A percentile compares a stretch with the other conserved stretches of the same genome.
Conservation (phyloP, 768 basidiomycete species). For the Pleurotus platypus region DNA sequence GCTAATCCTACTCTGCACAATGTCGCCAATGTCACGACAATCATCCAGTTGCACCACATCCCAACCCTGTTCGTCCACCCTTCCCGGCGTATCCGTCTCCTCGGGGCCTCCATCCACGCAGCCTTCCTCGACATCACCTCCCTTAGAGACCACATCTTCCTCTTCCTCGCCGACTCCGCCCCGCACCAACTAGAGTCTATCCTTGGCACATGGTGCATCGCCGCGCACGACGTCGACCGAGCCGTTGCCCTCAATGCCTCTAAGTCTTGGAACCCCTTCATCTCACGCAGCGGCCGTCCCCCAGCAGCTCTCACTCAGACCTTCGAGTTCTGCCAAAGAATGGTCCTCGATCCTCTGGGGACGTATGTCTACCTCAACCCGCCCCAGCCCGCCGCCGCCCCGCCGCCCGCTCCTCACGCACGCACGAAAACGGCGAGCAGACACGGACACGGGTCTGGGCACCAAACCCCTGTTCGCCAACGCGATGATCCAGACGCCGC, state of each 20-base stretch:
- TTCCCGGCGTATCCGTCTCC: constrained; percentile 66
- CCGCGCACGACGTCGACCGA: constrained; percentile 70
- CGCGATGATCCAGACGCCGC: constrained; percentile 25
- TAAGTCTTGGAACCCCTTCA: constrained; percentile 49
- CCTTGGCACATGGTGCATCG: constrained; percentile 71
- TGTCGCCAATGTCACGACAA: neutral
- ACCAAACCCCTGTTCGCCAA: constrained; percentile 14
- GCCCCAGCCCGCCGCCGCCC: constrained; percentile 34
- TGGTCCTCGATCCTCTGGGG: constrained; percentile 57
- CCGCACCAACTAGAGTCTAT: constrained; percentile 51
- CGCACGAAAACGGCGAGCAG: constrained; percentile 26
- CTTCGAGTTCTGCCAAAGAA: constrained; percentile 47
- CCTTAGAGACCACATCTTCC: constrained; percentile 44
- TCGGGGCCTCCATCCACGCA: constrained; percentile 58
- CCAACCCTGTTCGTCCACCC: constrained; percentile 79
- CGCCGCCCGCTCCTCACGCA: constrained; percentile 22
- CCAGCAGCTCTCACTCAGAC: constrained; percentile 32
- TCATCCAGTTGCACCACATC: constrained; percentile 75
- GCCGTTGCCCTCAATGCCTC: constrained; percentile 47
- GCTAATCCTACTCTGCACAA: neutral
- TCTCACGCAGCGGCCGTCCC: constrained; percentile 43
- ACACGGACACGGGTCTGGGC: constrained; percentile 15
- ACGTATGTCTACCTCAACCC: constrained; percentile 66
- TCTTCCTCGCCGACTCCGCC: constrained; percentile 45
- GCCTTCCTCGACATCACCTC: constrained; percentile 57